phyloP scores from a whole-genome alignment of 805 yeast species.

The Scheffersomyces stipitis region DNA sequence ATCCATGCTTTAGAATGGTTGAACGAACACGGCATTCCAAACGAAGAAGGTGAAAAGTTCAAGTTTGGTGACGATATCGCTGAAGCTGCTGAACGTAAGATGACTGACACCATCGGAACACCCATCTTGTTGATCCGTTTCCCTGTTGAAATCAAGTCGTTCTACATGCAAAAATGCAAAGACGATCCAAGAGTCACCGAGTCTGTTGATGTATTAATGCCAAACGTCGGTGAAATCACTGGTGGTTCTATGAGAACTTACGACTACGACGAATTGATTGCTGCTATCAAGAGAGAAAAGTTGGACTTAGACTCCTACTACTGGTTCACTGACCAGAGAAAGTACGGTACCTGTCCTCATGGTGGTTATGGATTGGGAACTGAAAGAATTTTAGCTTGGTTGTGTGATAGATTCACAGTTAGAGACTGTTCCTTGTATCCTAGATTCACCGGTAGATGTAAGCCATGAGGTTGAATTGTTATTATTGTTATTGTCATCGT shows the following conservation, averaged over 20 bases:
- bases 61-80: conserved; percentile 98
- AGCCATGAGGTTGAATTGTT: too few species aligned
- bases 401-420: conserved; percentile 95
- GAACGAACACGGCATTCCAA: conserved; percentile 89
- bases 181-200: conserved; percentile 96
- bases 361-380: conserved; percentile 99
- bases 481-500: too few species aligned
- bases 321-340: conserved; percentile 95
- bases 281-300: conserved; percentile 90
- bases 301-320: conserved; percentile 82
- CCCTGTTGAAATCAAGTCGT: conserved; percentile 97
- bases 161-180: conserved; percentile 91
- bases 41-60: conserved; percentile 92
- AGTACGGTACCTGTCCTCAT: conserved; percentile 97
- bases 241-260: conserved; percentile 99
- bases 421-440: conserved; percentile 98
- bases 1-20: conserved; percentile 92
- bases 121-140: conserved; percentile 91
- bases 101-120: conserved; percentile 92
- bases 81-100: conserved; percentile 98
- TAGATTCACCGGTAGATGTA: conserved; percentile 96
- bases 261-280: conserved; percentile 76
- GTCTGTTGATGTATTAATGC: conserved; percentile 97
- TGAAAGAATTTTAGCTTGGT: conserved; percentile 97
- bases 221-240: conserved; percentile 97